Conservation (phyloP, 257 asterid genomes). For the Petunia axillaris region DNA sequence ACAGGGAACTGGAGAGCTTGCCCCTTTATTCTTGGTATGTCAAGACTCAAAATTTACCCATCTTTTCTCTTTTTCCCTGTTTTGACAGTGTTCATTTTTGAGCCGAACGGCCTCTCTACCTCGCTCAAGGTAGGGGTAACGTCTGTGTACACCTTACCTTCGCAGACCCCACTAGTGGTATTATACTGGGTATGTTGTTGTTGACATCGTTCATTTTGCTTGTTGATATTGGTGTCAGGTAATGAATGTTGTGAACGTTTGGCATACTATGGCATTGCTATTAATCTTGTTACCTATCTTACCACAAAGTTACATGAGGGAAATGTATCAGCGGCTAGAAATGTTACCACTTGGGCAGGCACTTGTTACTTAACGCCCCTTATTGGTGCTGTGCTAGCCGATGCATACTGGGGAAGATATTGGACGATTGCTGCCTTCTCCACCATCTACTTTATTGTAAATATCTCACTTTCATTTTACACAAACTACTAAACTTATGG, state of each 20-base stretch:
- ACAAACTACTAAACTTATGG: slow-evolving; percentile 2
- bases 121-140: no score
- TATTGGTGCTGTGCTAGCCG: slow-evolving; percentile 93
- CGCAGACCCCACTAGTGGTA: no score
- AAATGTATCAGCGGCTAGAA: slow-evolving; percentile 94
- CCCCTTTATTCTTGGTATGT: slow-evolving; percentile 85
- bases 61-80: slow-evolving; percentile 23
- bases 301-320: slow-evolving; percentile 82
- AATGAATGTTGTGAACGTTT: slow-evolving; percentile 95
- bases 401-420: slow-evolving; percentile 98
- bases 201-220: slow-evolving; percentile 1
- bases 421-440: slow-evolving; percentile 99
- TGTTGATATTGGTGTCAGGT: slow-evolving; percentile 58
- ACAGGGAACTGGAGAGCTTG: slow-evolving; percentile 99
- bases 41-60: slow-evolving; percentile 13
- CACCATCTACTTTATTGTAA: slow-evolving; percentile 81
- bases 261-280: slow-evolving; percentile 94
- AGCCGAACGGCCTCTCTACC: no score
- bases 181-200: no score
- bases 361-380: slow-evolving; percentile 95
- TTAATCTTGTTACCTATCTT: slow-evolving; percentile 92
- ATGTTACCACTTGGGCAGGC: slow-evolving; percentile 97
- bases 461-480: slow-evolving; percentile 18
- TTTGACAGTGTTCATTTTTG: not conserved
- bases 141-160: no score